phyloP scores from a whole-genome alignment of 2,329 filamentous ascomycete species.

The Zalaria sp. region DNA sequence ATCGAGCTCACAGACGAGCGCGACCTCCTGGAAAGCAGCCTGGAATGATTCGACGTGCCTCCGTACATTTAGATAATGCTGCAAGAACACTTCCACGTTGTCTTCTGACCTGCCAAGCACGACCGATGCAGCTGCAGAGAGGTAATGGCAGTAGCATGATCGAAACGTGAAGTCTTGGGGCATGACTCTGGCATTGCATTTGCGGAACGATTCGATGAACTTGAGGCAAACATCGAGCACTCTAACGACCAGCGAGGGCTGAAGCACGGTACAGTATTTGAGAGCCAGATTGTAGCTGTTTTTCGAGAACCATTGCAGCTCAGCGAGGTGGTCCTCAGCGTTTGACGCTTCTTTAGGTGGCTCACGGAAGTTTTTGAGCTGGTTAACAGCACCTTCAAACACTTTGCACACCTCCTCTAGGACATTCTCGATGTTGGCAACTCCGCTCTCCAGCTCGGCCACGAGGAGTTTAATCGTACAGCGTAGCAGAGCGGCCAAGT shows the following conservation, averaged over 20 bases:
- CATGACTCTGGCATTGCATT: slow-evolving; percentile 5
- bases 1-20: slow-evolving; percentile 9
- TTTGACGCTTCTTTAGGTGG: background rate
- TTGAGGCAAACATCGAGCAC: slow-evolving; percentile 35
- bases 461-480: slow-evolving; percentile 26
- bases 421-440: slow-evolving; percentile 13
- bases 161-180: slow-evolving; percentile 3
- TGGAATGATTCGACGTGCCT: slow-evolving; percentile 49
- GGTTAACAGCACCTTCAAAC: slow-evolving; percentile 36
- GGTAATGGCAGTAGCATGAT: slow-evolving; percentile 56
- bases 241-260: slow-evolving; percentile 38
- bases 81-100: slow-evolving; percentile 28
- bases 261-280: slow-evolving; percentile 45
- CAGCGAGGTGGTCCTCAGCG: slow-evolving; percentile 18
- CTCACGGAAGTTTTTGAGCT: slow-evolving; percentile 26
- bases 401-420: slow-evolving; percentile 38
- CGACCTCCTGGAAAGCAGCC: slow-evolving; percentile 24
- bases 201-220: slow-evolving; percentile 13
- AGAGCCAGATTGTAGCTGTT: slow-evolving; percentile 69
- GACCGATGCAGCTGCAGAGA: slow-evolving; percentile 34
- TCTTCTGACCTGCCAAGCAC: slow-evolving; percentile 34
- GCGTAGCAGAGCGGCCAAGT: slow-evolving; percentile 51
- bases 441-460: slow-evolving; percentile 24
- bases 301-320: slow-evolving; percentile 73
- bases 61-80: slow-evolving; percentile 48